Base-by-base conservation (phyloP, 495 filamentous ascomycete genomes). In the Opeltia flavorubescens region DNA sequence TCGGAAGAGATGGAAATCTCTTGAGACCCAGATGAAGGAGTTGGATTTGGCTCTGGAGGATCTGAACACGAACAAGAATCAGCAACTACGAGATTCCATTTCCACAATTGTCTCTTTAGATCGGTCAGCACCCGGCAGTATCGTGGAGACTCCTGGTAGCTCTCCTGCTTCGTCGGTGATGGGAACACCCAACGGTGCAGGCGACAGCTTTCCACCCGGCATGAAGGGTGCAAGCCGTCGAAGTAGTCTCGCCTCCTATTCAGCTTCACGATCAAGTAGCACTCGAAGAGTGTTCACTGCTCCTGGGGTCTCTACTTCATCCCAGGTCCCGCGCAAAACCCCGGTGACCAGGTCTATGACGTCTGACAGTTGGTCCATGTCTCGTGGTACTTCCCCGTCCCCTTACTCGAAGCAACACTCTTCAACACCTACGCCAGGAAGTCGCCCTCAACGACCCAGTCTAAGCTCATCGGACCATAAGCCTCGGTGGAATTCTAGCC, bases 151-250 rank as follows among this genome's bases (percentile, higher is more conserved):
- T 21, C 55, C 91, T 83, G 1, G 83, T 79, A 44, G 94, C 77
- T 95, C 89, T 4, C 91, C 91, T 21, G 86, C 91, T 11, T 94
- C 86, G 13, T 95, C 89, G 15, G 76, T 94, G 11, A 77, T 86
- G 72, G 75, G 74, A 2, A 56, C 62, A 4, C 61, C 61, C 7
- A 65, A 52, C 45, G 55, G 59, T 34, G 69, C 71, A 48, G 51
- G 62, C 25, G 54, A 59, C 34, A 47, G 50, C 4, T 59, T 58
- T 20, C 68, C 66, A 3, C 62, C 68, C 5, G 43, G 65, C 26
- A 62, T 67, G n/a, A 52, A 51, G 20, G 60, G 59, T 7, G 70
- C 68, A 11, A 74, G 70, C 47, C 61, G 67, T 36, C 67, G 69
- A 18, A 69, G 60, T 39, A 75, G 71, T 50, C 69, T 68, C 13